phyloP scores from a whole-genome alignment of 2,329 filamentous ascomycete species.

The Cladosporium sp. region DNA sequence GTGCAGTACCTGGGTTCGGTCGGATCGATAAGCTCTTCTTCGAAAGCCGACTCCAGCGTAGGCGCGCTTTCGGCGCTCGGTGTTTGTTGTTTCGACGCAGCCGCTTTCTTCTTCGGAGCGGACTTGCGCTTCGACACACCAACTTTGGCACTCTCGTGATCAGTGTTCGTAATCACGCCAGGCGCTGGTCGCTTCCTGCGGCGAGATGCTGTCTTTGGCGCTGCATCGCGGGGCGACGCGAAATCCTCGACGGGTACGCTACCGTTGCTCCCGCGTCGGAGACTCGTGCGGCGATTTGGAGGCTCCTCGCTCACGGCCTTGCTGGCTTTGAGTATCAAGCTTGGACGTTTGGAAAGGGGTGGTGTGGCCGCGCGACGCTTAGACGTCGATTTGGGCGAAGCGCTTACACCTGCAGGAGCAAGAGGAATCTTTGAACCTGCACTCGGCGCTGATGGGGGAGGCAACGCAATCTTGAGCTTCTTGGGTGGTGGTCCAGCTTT shows the following conservation, averaged over 20 bases:
- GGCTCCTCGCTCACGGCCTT: slow-evolving; percentile 47
- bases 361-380: slow-evolving; percentile 23
- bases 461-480: slow-evolving; percentile 28
- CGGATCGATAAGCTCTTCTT: slow-evolving; percentile 55
- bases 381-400: slow-evolving; percentile 21
- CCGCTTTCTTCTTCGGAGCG: slow-evolving; percentile 57
- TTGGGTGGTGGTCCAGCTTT: slow-evolving; percentile 26
- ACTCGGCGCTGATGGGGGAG: slow-evolving; percentile 10
- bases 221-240: slow-evolving; percentile 12
- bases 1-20: slow-evolving; percentile 71
- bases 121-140: slow-evolving; percentile 68
- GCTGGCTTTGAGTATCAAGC: slow-evolving; percentile 35
- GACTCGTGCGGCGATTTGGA: slow-evolving; percentile 33
- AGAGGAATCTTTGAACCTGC: slow-evolving; percentile 34
- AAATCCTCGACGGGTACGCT: slow-evolving; percentile 13
- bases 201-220: slow-evolving; percentile 29
- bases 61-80: neutral
- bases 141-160: slow-evolving; percentile 56
- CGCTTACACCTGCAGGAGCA: slow-evolving; percentile 36
- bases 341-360: slow-evolving; percentile 21
- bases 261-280: slow-evolving; percentile 38
- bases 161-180: slow-evolving; percentile 55
- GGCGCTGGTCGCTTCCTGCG: slow-evolving; percentile 66
- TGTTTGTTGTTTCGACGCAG: slow-evolving; percentile 11
- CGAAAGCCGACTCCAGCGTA: neutral